Conservation (phyloP, 192 early-diverging fungal genomes). For the Phlyctochytrium planicorne region DNA sequence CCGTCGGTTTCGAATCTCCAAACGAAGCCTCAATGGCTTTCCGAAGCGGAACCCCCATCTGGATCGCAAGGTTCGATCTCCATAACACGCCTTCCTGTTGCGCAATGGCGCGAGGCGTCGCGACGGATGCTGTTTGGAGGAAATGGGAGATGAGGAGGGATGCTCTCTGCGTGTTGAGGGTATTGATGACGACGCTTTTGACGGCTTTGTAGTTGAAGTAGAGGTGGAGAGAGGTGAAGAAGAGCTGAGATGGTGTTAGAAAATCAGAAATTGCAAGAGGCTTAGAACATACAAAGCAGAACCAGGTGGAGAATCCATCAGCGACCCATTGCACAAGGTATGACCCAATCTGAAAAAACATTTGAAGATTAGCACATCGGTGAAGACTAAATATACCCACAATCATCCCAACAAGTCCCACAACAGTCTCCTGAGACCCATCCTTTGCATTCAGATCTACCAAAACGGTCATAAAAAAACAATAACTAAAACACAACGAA, state of each 20-base stretch:
- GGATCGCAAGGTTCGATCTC: background rate
- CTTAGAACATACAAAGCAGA: slow-evolving; percentile 14
- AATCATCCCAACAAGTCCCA: slow-evolving; percentile 39
- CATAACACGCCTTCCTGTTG: background rate
- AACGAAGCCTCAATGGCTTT: background rate
- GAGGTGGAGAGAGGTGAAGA: slow-evolving; percentile 38
- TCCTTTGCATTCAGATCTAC: slow-evolving; percentile 47
- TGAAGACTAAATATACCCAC: slow-evolving; percentile 7
- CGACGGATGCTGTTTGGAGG: background rate
- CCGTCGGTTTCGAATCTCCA: too few species aligned
- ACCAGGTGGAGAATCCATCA: slow-evolving; percentile 10
- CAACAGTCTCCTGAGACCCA: slow-evolving; percentile 48
- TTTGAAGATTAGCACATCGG: slow-evolving; percentile 3
- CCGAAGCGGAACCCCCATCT: background rate
- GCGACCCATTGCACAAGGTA: slow-evolving; percentile 6
- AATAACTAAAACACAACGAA: background rate
- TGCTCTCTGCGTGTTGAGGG: slow-evolving; percentile 38
- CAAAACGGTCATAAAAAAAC: too few species aligned
- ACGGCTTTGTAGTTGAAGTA: slow-evolving; percentile 40
- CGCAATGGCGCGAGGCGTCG: background rate
- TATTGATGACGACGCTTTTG: slow-evolving; percentile 26
- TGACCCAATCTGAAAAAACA: slow-evolving; percentile 4
- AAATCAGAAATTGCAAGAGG: background rate
- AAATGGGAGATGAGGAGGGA: slow-evolving; percentile 24
- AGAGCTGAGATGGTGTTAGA: background rate